Evolutionary conservation across 2,329 filamentous ascomycete genomes (phyloP).

Genomic region (Paraconiothyrium sp.): DNA sequence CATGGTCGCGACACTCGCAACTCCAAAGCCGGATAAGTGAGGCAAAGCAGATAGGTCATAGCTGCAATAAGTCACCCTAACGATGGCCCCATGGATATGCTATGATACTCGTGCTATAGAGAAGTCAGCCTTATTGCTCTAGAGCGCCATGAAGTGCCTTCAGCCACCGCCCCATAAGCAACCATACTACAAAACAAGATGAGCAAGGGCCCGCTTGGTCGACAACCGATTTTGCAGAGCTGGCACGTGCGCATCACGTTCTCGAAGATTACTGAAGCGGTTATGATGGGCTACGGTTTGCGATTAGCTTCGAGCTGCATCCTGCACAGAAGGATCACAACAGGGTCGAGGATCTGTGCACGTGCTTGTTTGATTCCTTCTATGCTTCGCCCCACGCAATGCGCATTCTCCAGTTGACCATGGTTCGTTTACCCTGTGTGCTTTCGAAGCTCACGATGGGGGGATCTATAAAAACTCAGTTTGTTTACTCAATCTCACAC

Average conservation of each 20-base stretch:
- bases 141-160: not conserved
- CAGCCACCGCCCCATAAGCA: not conserved
- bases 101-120: not conserved
- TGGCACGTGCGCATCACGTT: not conserved
- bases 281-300: not conserved
- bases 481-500: not conserved
- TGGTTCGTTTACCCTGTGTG: not conserved
- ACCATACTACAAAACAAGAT: not conserved
- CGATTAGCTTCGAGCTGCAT: not conserved
- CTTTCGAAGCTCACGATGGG: not conserved
- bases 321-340: not conserved
- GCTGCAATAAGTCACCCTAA: not conserved
- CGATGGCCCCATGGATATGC: not conserved
- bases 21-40: not conserved
- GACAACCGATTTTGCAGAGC: not conserved
- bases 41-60: not conserved
- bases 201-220: conserved; percentile 5
- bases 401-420: conserved; percentile 1
- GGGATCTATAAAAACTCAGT: not conserved
- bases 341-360: not conserved
- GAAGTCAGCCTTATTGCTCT: not conserved
- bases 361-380: conserved; percentile 6
- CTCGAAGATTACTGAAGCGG: not conserved
- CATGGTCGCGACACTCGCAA: not conserved
- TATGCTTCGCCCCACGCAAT: conserved; percentile 4